These are phyloP conservation scores for Phialophora chinensis DNA, from an alignment of 2,329 filamentous ascomycete genomes.

Conservation along the genomic window DNA sequence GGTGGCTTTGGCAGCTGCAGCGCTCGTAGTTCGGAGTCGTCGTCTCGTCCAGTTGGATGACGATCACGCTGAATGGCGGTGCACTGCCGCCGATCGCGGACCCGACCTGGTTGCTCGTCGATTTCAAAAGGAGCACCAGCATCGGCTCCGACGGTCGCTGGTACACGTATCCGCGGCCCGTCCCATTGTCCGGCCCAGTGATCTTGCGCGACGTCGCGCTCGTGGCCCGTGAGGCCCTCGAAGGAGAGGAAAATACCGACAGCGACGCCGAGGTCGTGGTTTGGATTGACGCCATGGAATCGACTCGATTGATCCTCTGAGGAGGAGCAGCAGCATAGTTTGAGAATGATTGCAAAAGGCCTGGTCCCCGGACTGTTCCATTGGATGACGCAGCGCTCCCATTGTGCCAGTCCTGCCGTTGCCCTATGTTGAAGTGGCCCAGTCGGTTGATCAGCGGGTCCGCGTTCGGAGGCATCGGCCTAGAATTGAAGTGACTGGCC, in stretches of 20 bases:
- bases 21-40: constrained; percentile 5
- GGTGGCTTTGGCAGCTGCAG: constrained; percentile 5
- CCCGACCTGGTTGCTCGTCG: background rate
- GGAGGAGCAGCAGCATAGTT: background rate
- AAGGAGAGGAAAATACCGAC: background rate
- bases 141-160: background rate
- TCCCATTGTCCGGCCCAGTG: background rate
- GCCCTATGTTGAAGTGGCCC: background rate
- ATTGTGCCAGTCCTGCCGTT: background rate
- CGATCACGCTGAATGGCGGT: background rate
- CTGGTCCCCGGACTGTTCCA: background rate
- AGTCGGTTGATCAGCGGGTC: background rate
- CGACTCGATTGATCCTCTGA: background rate
- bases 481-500: background rate
- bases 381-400: background rate
- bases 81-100: background rate
- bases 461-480: background rate
- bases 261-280: background rate
- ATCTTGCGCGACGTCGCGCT: background rate
- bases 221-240: background rate
- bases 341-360: background rate
- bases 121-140: background rate
- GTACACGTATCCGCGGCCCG: background rate
- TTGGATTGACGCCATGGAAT: background rate
- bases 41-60: constrained; percentile 7